Base-by-base conservation (phyloP, 2,329 filamentous ascomycete genomes). In the Penicillium glabrum region DNA sequence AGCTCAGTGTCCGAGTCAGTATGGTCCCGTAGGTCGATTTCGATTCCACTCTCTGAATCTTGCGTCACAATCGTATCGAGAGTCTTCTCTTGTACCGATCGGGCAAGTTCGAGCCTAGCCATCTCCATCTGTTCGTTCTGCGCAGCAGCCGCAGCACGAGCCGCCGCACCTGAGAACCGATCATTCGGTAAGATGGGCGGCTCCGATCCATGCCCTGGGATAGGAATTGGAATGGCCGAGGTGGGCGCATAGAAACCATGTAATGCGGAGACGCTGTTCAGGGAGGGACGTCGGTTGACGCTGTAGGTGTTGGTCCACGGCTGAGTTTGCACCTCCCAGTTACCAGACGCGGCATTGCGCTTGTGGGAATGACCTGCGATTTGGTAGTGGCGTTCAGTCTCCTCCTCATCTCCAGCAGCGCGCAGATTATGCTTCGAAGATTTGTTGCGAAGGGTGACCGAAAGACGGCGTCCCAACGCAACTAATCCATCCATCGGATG, bases 1-100 rank as follows among this genome's bases (percentile, higher is more conserved):
- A 72, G 60, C 47, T 73, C 72, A 11, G 63, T 59, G 23, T 75
- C 69, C 1, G 71, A 71, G 11, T 77, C 73, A 9, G 70, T 69
- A 33, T 65, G 69, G 54, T 76, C 74, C 23, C 72, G 72, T 51
- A 79, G 53, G 53, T 76, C 73, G 50, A 81, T 79, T 21, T 77
- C 78, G 57, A 81, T 80, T 11, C 79, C 79, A 65, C 79, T 81
- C 64, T 81, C 79, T 3, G 79, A 76, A 61, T 81, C 79, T 51
- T 66, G 67, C 8, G 70, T 67, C 23, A 76, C 53, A 49, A 58
- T 70, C 26, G 64, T 59, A 44, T 75, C 70, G 10, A 67, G 69
- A 24, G 61, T 63, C 55, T 69, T 59, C 6, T 70, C 69, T 26
- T 68, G 63, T 59, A 71, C 67, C 10, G 60, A 56, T 46, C 71